Evolutionary conservation across 495 filamentous ascomycete genomes (phyloP).

Genomic region (Opeltia flavorubescens): DNA sequence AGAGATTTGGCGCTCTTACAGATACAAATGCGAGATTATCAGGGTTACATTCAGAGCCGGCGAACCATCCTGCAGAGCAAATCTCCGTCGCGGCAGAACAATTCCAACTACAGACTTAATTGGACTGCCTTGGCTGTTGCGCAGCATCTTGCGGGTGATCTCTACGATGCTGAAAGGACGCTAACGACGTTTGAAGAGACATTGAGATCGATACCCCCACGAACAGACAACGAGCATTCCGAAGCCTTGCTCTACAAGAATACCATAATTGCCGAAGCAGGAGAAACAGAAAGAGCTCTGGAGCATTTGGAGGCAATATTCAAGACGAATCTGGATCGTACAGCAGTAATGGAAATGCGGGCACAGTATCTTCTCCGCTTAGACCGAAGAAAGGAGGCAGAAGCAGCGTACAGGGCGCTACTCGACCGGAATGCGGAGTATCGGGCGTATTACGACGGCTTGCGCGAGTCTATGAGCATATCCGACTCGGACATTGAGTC

Average conservation of each 20-base stretch:
- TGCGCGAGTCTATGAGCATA: conserved; percentile 56
- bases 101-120: conserved; percentile 68
- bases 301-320: conserved; percentile 69
- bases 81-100: conserved; percentile 45
- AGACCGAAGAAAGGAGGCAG: conserved; percentile 65
- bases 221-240: conserved; percentile 82
- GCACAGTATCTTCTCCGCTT: conserved; percentile 75
- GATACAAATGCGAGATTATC: conserved; percentile 92
- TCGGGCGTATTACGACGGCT: conserved; percentile 66
- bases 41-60: conserved; percentile 81
- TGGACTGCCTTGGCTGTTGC: conserved; percentile 94
- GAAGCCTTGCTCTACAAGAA: conserved; percentile 96
- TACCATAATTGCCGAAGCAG: conserved; percentile 75
- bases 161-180: conserved; percentile 77
- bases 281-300: conserved; percentile 64
- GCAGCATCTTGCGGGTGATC: conserved; percentile 74
- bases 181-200: conserved; percentile 87
- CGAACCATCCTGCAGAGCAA: conserved; percentile 69
- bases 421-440: conserved; percentile 81
- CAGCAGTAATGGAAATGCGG: conserved; percentile 78
- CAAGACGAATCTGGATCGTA: conserved; percentile 67
- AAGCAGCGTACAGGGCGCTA: conserved; percentile 62
- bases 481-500: conserved; percentile 42
- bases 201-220: conserved; percentile 57
- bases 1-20: conserved; percentile 86